phyloP scores from a whole-genome alignment of 495 filamentous ascomycete genomes.

The Collariella sp. region DNA sequence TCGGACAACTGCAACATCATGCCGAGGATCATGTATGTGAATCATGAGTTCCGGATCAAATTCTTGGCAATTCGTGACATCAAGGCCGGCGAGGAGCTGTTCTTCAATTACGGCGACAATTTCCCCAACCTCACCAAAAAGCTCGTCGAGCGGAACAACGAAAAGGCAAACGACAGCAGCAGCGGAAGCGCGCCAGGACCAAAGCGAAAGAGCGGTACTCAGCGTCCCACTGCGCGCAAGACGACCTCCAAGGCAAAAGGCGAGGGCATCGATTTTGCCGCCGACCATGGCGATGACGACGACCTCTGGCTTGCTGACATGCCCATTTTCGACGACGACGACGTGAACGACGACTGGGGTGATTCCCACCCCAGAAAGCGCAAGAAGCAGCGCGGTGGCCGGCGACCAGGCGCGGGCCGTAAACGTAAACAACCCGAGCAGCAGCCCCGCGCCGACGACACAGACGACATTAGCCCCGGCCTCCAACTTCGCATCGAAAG shows the following conservation, averaged over 20 bases:
- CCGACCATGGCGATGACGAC: constrained; percentile 10
- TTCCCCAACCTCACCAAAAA: constrained; percentile 45
- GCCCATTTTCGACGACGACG: constrained; percentile 18
- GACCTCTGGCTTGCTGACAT: not conserved
- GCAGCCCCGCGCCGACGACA: not conserved
- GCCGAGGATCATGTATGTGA: constrained; percentile 53
- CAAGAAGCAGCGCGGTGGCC: constrained; percentile 27
- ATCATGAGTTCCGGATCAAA: constrained; percentile 58
- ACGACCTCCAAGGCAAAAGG: constrained; percentile 15
- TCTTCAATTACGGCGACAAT: constrained; percentile 59
- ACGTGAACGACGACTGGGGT: constrained; percentile 13
- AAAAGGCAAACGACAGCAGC: constrained; percentile 18
- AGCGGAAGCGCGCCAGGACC: not conserved
- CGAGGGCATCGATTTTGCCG: constrained; percentile 5
- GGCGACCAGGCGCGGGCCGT: constrained; percentile 23
- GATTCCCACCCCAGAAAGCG: constrained; percentile 1
- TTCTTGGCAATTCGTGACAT: constrained; percentile 54
- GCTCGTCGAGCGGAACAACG: constrained; percentile 38
- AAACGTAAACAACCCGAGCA: constrained; percentile 18
- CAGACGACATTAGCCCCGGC: constrained; percentile 1
- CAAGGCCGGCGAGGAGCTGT: constrained; percentile 56
- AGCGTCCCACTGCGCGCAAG: constrained; percentile 18
- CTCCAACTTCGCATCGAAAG: constrained; percentile 13
- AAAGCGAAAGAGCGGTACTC: constrained; percentile 18
- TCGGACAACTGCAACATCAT: constrained; percentile 43